phyloP scores from a whole-genome alignment of 163 green algal species.

The Prototheca stagnorum region DNA sequence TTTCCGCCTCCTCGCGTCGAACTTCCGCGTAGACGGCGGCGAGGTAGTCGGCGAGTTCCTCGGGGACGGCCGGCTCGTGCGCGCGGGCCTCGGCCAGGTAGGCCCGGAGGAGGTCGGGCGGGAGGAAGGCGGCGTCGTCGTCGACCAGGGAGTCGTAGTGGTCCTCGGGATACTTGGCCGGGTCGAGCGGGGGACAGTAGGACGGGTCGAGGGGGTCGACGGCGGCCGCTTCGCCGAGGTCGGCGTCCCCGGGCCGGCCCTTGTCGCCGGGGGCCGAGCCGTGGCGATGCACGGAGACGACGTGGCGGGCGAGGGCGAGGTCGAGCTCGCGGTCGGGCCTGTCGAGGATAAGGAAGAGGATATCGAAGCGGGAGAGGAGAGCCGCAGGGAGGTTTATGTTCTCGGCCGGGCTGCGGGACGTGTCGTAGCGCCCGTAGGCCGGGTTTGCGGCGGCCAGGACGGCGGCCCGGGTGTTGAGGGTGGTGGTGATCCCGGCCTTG shows the following conservation, averaged over 20 bases:
- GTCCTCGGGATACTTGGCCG: slow-evolving; percentile 48
- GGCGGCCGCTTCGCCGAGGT: slow-evolving; percentile 23
- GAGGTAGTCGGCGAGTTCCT: slow-evolving; percentile 74
- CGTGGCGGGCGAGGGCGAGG: slow-evolving; percentile 25
- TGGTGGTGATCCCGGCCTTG: slow-evolving; percentile 97
- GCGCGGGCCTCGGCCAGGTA: slow-evolving; percentile 69
- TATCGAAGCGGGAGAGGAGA: slow-evolving; percentile 88
- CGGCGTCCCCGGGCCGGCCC: neutral
- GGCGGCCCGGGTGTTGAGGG: slow-evolving; percentile 89
- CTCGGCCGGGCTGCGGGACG: slow-evolving; percentile 66
- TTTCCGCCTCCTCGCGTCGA: slow-evolving; percentile 34
- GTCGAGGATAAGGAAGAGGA: slow-evolving; percentile 97
- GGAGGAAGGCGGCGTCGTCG: slow-evolving; percentile 21
- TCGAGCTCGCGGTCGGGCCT: slow-evolving; percentile 32
- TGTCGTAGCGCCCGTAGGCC: slow-evolving; percentile 78
- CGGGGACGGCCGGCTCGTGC: slow-evolving; percentile 58
- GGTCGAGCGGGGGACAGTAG: slow-evolving; percentile 80
- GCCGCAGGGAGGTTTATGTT: slow-evolving; percentile 94
- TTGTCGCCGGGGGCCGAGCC: slow-evolving; percentile 20
- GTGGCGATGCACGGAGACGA: slow-evolving; percentile 37
- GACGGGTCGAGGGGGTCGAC: slow-evolving; percentile 37
- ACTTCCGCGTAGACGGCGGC: slow-evolving; percentile 73
- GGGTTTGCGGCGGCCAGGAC: slow-evolving; percentile 92
- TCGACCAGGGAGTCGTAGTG: neutral
- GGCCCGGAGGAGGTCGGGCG: slow-evolving; percentile 39